These are phyloP conservation scores for Annulohypoxylon bovei DNA, from an alignment of 495 filamentous ascomycete species.

Conservation along the genomic window DNA sequence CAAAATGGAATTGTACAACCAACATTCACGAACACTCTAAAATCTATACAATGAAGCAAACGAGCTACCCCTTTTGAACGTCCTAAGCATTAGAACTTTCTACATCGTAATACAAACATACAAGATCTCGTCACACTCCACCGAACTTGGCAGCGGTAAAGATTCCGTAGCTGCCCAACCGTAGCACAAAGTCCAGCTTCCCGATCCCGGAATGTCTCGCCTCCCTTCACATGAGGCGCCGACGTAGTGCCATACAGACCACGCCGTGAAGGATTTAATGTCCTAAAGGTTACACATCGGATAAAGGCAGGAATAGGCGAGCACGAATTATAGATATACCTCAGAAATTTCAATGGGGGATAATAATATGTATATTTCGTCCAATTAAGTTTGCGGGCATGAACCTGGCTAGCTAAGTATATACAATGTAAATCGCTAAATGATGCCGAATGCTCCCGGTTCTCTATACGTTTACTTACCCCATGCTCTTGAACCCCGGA, in stretches of 20 bases:
- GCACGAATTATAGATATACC: background rate
- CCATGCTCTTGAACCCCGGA: conserved; percentile 26
- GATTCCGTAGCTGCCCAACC: conserved; percentile 26
- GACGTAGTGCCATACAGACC: conserved; percentile 4
- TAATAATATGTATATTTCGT: conserved; percentile 19
- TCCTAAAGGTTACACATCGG: background rate
- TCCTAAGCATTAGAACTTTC: background rate
- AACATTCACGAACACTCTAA: background rate
- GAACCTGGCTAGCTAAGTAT: conserved; percentile 32
- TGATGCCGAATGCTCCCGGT: conserved; percentile 15
- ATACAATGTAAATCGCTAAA: conserved; percentile 32
- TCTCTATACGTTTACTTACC: conserved; percentile 30
- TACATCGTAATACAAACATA: conserved; percentile 12
- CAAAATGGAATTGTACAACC: background rate
- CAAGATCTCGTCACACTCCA: conserved; percentile 28
- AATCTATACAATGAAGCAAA: background rate
- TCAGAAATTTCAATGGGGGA: background rate
- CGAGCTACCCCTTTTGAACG: background rate
- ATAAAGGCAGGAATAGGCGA: background rate
- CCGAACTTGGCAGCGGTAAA: conserved; percentile 2
- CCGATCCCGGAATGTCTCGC: conserved; percentile 7
- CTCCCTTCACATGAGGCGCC: conserved; percentile 1
- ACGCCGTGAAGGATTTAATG: background rate
- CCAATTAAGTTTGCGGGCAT: conserved; percentile 26
- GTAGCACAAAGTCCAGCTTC: conserved; percentile 10